Evolutionary conservation across 202 grass and related monocot genomes (phyloP).

Genomic region (Musa balbisiana): DNA sequence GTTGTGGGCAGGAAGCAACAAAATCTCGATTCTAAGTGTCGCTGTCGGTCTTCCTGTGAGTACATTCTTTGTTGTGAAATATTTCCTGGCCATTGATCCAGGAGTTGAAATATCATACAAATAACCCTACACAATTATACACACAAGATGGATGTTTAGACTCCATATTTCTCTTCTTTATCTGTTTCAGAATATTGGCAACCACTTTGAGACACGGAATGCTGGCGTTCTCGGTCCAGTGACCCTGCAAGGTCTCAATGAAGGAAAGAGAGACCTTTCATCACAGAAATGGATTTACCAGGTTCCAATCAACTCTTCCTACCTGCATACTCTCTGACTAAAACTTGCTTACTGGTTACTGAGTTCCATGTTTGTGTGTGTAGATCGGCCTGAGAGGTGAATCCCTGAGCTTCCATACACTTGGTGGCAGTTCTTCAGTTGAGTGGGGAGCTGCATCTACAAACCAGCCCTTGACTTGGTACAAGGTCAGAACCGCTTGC

Average conservation of each 20-base stretch:
- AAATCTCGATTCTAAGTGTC: slow-evolving; percentile 87
- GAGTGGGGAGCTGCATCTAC: slow-evolving; percentile 47
- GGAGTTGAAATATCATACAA: not conserved
- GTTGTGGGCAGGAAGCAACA: slow-evolving; percentile 95
- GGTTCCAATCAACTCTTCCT: not conserved
- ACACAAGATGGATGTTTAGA: too few species aligned
- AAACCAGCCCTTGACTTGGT: slow-evolving; percentile 68
- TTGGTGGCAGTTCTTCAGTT: slow-evolving; percentile 64
- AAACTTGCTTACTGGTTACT: not conserved
- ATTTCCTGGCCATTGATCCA: too few species aligned
- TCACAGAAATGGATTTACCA: slow-evolving; percentile 21
- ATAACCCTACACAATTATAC: too few species aligned
- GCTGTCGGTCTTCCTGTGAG: slow-evolving; percentile 84
- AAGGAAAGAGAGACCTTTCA: slow-evolving; percentile 19
- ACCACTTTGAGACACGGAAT: slow-evolving; percentile 8
- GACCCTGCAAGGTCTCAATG: slow-evolving; percentile 7
- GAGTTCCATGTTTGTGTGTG: not conserved
- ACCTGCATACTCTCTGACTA: too few species aligned
- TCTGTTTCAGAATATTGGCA: slow-evolving; percentile 8
- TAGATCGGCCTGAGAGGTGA: slow-evolving; percentile 80
- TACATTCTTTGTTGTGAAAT: not conserved
- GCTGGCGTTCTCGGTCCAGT: slow-evolving; percentile 18
- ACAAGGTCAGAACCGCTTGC: slow-evolving; percentile 46
- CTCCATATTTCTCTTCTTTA: too few species aligned
- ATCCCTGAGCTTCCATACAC: slow-evolving; percentile 40